Evolutionary conservation across 441 rosid genomes (phyloP).

Genomic region (Adansonia grandidieri): DNA sequence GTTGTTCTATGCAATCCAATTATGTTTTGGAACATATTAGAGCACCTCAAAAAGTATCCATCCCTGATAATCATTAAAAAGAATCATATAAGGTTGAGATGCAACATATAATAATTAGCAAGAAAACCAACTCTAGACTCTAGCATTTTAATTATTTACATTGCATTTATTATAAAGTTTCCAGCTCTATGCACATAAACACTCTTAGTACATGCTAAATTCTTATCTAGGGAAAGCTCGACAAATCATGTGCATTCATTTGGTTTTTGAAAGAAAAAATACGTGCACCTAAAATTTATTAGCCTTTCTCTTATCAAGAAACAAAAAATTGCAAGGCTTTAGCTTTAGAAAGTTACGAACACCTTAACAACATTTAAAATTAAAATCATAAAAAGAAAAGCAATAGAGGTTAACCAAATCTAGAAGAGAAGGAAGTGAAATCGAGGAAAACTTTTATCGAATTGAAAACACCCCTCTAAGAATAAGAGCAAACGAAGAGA

Average conservation of each 20-base stretch:
- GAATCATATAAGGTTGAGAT: neutral
- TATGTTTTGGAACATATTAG: conserved; percentile 83
- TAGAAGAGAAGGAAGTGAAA: conserved; percentile 11
- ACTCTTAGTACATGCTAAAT: neutral
- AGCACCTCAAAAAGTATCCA: conserved; percentile 91
- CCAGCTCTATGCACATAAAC: neutral
- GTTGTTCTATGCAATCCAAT: conserved; percentile 94
- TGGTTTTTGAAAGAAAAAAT: neutral
- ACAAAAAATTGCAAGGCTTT: neutral
- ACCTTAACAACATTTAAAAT: neutral
- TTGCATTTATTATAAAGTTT: neutral
- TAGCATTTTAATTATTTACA: neutral
- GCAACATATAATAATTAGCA: conserved; percentile 18
- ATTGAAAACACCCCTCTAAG: neutral
- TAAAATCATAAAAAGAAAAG: neutral
- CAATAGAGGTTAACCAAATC: conserved; percentile 17
- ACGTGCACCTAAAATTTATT: neutral
- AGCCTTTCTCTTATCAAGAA: neutral
- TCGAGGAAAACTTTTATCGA: neutral
- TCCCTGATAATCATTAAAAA: conserved; percentile 53
- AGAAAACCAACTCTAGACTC: neutral
- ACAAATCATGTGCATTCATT: neutral
- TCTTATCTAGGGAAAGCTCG: neutral
- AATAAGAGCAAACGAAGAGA: neutral
- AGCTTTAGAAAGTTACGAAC: conserved; percentile 12